Percentiles rank a stretch among this genome's conserved stretches.
phyloP scores from a whole-genome alignment of 1,139 yeast genomes.

The Kluyveromyces sp. region DNA sequence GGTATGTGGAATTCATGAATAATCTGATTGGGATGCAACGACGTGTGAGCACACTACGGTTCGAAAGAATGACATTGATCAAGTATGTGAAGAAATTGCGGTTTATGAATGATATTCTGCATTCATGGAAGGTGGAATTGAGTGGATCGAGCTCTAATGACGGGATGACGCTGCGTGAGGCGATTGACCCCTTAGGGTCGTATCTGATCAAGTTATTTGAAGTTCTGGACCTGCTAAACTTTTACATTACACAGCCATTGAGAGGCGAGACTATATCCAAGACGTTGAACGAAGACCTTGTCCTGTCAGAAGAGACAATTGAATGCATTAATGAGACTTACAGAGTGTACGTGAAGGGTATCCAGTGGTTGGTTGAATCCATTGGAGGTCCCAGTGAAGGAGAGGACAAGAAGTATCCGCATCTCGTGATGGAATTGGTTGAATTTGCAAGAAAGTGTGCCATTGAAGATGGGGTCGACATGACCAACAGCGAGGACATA shows the following conservation, averaged over 20 bases:
- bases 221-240: slow-evolving; percentile 26
- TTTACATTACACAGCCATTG: slow-evolving; percentile 25
- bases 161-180: slow-evolving; percentile 5
- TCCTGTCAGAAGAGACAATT: slow-evolving; percentile 19
- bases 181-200: slow-evolving; percentile 18
- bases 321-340: slow-evolving; percentile 24
- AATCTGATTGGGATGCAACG: slow-evolving; percentile 27
- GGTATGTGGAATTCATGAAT: slow-evolving; percentile 26
- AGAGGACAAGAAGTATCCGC: slow-evolving; percentile 11
- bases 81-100: slow-evolving; percentile 30
- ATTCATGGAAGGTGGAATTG: slow-evolving; percentile 9
- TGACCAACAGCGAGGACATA: slow-evolving; percentile 25
- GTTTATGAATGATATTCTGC: slow-evolving; percentile 23
- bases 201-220: slow-evolving; percentile 24
- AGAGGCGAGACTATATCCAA: slow-evolving; percentile 29
- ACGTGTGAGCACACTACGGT: slow-evolving; percentile 24
- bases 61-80: slow-evolving; percentile 29
- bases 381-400: slow-evolving; percentile 2
- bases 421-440: slow-evolving; percentile 25
- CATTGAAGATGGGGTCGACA: slow-evolving; percentile 24
- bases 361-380: slow-evolving; percentile 30
- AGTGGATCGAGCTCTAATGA: slow-evolving; percentile 1
- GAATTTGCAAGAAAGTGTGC: slow-evolving; percentile 27
- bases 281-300: slow-evolving; percentile 26
- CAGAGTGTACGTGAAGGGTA: slow-evolving; percentile 28